These are phyloP conservation scores for Hemisphaericaspora xylofermentans DNA, from an alignment of 1,139 yeast genomes.

Conservation along the genomic window DNA sequence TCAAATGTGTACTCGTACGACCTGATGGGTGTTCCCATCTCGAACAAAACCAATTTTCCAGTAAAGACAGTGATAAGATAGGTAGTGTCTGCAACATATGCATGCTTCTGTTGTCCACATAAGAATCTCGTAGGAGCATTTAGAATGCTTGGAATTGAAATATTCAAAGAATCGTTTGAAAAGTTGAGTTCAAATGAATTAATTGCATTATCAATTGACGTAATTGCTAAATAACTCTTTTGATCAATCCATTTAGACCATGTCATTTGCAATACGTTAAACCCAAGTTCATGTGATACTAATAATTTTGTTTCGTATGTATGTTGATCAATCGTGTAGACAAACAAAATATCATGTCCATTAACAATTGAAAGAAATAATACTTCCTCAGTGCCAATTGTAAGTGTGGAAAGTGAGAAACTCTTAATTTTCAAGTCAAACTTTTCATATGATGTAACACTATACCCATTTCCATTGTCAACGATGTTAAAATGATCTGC, in stretches of 20 bases:
- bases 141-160: not conserved
- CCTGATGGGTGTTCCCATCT: slow-evolving; percentile 1
- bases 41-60: slow-evolving; percentile 11
- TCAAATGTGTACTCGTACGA: slow-evolving; percentile 6
- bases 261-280: slow-evolving; percentile 18
- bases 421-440: slow-evolving; percentile 26
- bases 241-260: slow-evolving; percentile 25
- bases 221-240: slow-evolving; percentile 15
- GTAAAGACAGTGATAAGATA: slow-evolving; percentile 11
- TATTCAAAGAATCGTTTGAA: not conserved
- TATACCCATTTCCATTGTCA: slow-evolving; percentile 15
- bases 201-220: slow-evolving; percentile 21
- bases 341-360: slow-evolving; percentile 17
- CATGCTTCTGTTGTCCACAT: slow-evolving; percentile 7
- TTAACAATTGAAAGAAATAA: slow-evolving; percentile 12
- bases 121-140: slow-evolving; percentile 7
- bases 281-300: slow-evolving; percentile 1
- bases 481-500: slow-evolving; percentile 20
- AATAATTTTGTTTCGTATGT: slow-evolving; percentile 8
- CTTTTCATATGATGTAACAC: slow-evolving; percentile 20
- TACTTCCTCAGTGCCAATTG: not conserved
- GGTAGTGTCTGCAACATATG: not conserved
- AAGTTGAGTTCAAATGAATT: slow-evolving; percentile 9
- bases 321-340: slow-evolving; percentile 21
- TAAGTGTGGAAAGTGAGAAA: slow-evolving; percentile 27